phyloP scores from a whole-genome alignment of 2,329 filamentous ascomycete species.

The Juglanconis sp. region DNA sequence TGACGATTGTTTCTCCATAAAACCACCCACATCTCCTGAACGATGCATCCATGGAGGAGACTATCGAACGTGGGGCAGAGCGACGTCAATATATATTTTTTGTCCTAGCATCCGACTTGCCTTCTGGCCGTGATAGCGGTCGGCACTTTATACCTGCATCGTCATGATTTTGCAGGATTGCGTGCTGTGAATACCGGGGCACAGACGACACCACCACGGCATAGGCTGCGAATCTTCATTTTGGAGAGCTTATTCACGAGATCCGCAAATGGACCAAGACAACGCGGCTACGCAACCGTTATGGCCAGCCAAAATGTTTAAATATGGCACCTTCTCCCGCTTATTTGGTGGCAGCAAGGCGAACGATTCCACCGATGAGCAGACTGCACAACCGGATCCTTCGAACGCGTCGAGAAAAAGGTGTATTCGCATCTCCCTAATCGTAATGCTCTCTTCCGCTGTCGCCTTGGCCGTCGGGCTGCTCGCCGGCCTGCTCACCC shows the following conservation, averaged over 20 bases:
- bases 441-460: conserved; percentile 10
- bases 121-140: neutral
- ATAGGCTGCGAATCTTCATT: neutral
- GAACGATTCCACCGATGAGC: neutral
- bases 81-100: conserved; percentile 1
- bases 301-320: conserved; percentile 1
- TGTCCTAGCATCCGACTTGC: neutral
- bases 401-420: neutral
- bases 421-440: conserved; percentile 7
- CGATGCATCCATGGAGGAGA: neutral
- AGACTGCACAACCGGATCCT: neutral
- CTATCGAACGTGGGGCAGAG: neutral
- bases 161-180: conserved; percentile 15
- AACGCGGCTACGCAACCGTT: neutral
- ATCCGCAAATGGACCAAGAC: neutral
- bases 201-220: neutral
- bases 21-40: neutral
- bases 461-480: conserved; percentile 11
- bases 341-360: neutral
- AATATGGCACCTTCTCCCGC: conserved; percentile 5
- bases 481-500: conserved; percentile 13
- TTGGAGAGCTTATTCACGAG: neutral
- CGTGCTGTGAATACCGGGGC: conserved; percentile 7
- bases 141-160: neutral
- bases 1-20: conserved; percentile 6